Percentiles rank a stretch among this genome's conserved stretches.
Conservation (phyloP, 2,329 filamentous ascomycete genomes). For the Alternaria burnsii region DNA sequence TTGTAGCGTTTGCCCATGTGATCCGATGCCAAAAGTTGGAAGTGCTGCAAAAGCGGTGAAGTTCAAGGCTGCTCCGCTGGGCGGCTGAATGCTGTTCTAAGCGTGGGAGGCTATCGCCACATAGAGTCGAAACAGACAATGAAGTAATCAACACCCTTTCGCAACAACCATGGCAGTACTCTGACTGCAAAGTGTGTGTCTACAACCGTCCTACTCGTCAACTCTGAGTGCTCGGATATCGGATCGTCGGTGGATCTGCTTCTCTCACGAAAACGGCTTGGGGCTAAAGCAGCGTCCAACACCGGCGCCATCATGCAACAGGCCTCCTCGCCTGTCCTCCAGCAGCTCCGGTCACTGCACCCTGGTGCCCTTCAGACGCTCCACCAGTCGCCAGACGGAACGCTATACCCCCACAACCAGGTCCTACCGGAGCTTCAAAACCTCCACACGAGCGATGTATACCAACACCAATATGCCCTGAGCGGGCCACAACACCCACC, state of each 20-base stretch:
- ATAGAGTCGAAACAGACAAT: slow-evolving; percentile 40
- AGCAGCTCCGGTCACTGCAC: slow-evolving; percentile 37
- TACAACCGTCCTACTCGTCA: slow-evolving; percentile 2
- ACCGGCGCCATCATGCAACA: slow-evolving; percentile 36
- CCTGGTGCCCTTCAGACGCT: slow-evolving; percentile 38
- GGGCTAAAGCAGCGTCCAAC: slow-evolving; percentile 38
- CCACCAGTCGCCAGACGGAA: slow-evolving; percentile 40
- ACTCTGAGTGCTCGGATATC: slow-evolving; percentile 1
- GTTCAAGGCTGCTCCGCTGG: slow-evolving; percentile 11
- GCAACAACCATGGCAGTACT: slow-evolving; percentile 18
- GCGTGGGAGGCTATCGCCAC: slow-evolving; percentile 27
- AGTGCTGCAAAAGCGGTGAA: slow-evolving; percentile 14
- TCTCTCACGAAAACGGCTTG: slow-evolving; percentile 14
- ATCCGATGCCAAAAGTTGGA: slow-evolving; percentile 18
- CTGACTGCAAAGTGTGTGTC: slow-evolving; percentile 3
- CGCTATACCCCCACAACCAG: slow-evolving; percentile 30
- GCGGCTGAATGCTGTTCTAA: slow-evolving; percentile 24
- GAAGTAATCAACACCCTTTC: slow-evolving; percentile 30
- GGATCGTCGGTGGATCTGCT: slow-evolving; percentile 11
- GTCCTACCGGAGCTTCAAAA: slow-evolving; percentile 50
- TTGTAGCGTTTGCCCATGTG: slow-evolving; percentile 11
- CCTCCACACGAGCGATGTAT: slow-evolving; percentile 48
- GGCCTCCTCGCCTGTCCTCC: slow-evolving; percentile 28
- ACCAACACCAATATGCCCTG: slow-evolving; percentile 30
- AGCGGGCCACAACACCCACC: slow-evolving; percentile 30